Evolutionary conservation across 345 rosid species (phyloP), one percentile per base, ranked within the genome.

Genomic region (Chamaenerion angustifolium): DNA sequence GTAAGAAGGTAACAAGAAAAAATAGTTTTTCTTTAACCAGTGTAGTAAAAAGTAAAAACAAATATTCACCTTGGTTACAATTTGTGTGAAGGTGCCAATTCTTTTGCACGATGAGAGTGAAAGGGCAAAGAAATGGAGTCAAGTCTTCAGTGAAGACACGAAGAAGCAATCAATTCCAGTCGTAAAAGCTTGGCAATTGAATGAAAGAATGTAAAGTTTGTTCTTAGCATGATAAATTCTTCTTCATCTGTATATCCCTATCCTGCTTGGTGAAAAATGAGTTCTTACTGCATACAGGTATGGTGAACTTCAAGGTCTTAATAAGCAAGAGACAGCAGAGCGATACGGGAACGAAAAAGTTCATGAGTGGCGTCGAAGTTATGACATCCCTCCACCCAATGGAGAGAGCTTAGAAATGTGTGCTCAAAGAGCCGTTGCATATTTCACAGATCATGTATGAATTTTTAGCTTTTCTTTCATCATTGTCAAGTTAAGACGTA

Each of bases 391-490:
- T 64, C 96, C 96, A 10, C 98, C 98, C 0, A 80, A 82, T 47
- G 98, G 99, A 4, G 99, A 93, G 77, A 93, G 96, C 69, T 79
- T 92, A 70, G 94, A 88, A 74, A 92, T 92, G 95, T 92, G 98
- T 52, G 98, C 98, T 56, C 64, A 79, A 63, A 78, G 98, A 74
- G 98, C 98, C 45, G 96, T 81, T 46, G 74, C 85, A 54, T 81
- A 75, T 65, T 73, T 73, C 57, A 68, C 21, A 65, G 82, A 83
- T 27, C 59, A 76, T 58, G 87, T 75, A 68, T 41, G 19, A 18
- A 46, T 48, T 40, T 31, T 21, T 40, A 46, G 48, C 62, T 51
- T 45, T 16, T 12, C 42, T 52, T 18, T 42, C 27, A 19, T 52
- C 12, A 23, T 23, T 23, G 2, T 2, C 27, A 23, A 2, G n/a